These are phyloP conservation scores for Solanum hybrid DNA, from an alignment of 305 asterid species.

Conservation along the genomic window DNA sequence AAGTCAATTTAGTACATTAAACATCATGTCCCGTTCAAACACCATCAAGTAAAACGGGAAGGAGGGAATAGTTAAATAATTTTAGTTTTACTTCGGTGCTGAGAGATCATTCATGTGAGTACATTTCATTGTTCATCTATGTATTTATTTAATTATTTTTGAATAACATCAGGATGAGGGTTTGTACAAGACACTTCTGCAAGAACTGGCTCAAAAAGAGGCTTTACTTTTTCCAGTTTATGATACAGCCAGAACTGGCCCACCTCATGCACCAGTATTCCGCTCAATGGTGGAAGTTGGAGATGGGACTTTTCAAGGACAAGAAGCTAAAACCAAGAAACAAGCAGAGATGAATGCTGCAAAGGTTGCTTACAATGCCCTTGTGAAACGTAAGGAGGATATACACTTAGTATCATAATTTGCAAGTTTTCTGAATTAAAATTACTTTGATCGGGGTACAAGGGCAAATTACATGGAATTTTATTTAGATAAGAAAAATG, in stretches of 20 bases:
- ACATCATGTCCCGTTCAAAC: neutral
- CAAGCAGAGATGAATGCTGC: conserved; percentile 83
- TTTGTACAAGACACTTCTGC: conserved; percentile 55
- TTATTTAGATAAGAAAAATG: neutral
- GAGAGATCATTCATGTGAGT: neutral
- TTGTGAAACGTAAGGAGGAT: conserved; percentile 37
- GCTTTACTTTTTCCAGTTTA: conserved; percentile 47
- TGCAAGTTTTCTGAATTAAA: neutral
- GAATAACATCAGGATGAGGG: conserved; percentile 44
- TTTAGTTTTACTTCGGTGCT: neutral
- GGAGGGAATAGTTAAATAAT: neutral
- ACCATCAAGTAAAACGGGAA: neutral
- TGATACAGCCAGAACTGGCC: conserved; percentile 39
- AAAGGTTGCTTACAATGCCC: conserved; percentile 48
- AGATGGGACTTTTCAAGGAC: conserved; percentile 33
- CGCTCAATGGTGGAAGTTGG: conserved; percentile 50
- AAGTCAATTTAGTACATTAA: neutral
- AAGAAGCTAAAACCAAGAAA: conserved; percentile 57
- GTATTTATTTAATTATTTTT: neutral
- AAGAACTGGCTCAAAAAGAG: conserved; percentile 52
- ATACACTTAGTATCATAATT: neutral
- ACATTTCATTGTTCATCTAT: neutral
- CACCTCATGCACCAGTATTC: conserved; percentile 45
- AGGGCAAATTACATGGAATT: neutral
- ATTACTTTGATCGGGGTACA: neutral